These are phyloP conservation scores for Teratosphaeriaceae sp. DNA, from an alignment of 2,329 filamentous ascomycete genomes.

Conservation along the genomic window DNA sequence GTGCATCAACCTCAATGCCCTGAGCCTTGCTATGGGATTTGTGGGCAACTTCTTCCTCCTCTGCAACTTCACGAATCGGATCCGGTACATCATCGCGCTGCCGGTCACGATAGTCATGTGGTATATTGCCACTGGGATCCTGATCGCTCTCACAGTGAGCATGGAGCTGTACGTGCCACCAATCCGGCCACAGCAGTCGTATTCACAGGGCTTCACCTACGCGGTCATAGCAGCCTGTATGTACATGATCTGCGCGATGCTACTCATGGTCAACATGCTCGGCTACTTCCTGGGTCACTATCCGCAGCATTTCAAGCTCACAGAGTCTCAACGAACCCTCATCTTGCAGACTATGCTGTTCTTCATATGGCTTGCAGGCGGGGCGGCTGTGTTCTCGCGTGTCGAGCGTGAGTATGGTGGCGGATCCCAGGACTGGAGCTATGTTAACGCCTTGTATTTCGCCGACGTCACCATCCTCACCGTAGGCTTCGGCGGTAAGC, in stretches of 20 bases:
- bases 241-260: constrained; percentile 70
- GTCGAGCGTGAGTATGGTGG: constrained; percentile 48
- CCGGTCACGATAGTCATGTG: constrained; percentile 79
- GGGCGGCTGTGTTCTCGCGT: constrained; percentile 65
- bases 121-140: constrained; percentile 56
- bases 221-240: constrained; percentile 71
- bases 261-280: constrained; percentile 72
- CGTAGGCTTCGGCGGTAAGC: constrained; percentile 53
- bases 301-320: constrained; percentile 69
- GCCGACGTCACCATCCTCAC: constrained; percentile 63
- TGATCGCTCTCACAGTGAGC: constrained; percentile 59
- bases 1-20: constrained; percentile 67
- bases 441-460: constrained; percentile 62
- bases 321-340: constrained; percentile 73
- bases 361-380: constrained; percentile 71
- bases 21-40: constrained; percentile 69
- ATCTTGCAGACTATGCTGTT: constrained; percentile 88
- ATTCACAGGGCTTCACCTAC: constrained; percentile 84
- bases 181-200: constrained; percentile 42
- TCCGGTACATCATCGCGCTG: constrained; percentile 75
- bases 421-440: constrained; percentile 50
- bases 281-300: constrained; percentile 73
- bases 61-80: constrained; percentile 74
- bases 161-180: constrained; percentile 57
- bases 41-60: constrained; percentile 75